These are phyloP conservation scores for Tulasnella sp. DNA, from an alignment of 768 basidiomycete species.

Conservation along the genomic window DNA sequence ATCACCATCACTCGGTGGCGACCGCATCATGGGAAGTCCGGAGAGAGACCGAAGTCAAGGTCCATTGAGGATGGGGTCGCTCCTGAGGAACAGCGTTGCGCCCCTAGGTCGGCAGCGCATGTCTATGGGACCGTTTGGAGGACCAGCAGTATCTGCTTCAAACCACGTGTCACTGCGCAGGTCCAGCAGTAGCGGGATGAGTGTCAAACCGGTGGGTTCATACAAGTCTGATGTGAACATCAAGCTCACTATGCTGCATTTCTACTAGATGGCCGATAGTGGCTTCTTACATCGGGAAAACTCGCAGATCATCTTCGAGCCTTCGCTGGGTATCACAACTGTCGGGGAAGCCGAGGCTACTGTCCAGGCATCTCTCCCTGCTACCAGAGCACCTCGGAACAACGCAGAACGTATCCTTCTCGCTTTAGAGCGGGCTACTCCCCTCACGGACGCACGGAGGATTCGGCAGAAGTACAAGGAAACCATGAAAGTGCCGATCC, in stretches of 20 bases:
- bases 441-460: conserved; percentile 18
- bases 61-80: conserved; percentile 7
- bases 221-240: not conserved
- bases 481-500: conserved; percentile 5
- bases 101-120: not conserved
- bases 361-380: not conserved
- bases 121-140: not conserved
- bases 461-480: conserved; percentile 17
- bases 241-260: no score
- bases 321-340: conserved; percentile 9
- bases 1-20: not conserved
- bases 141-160: no score
- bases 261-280: not conserved
- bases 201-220: not conserved
- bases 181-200: conserved; percentile 13
- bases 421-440: conserved; percentile 17
- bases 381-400: conserved; percentile 3
- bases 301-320: conserved; percentile 12
- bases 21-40: not conserved
- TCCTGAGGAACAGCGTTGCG: conserved; percentile 1
- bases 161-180: not conserved
- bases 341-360: not conserved
- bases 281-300: not conserved
- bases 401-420: conserved; percentile 16
- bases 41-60: conserved; percentile 13